phyloP scores from a whole-genome alignment of 768 basidiomycete species.

The Serendipita sp. region DNA sequence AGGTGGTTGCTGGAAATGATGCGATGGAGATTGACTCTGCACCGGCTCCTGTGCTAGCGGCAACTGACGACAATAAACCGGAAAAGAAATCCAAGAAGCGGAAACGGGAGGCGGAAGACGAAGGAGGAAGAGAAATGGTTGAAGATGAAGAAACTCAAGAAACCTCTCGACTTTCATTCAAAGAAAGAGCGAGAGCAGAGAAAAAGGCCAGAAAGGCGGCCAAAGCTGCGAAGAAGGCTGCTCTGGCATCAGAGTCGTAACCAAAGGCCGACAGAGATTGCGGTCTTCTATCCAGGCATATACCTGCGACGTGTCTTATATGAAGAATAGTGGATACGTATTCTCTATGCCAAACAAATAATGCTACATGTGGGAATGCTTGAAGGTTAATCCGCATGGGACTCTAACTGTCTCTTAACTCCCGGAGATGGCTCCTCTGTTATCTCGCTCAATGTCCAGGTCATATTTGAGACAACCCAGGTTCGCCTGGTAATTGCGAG shows the following conservation, averaged over 20 bases:
- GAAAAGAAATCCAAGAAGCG: conserved; percentile 7
- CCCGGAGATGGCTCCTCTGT: no score
- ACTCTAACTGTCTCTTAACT: no score
- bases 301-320: no score
- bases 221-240: conserved; percentile 1
- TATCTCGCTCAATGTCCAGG: no score
- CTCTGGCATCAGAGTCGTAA: not conserved
- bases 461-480: no score
- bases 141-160: not conserved
- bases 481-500: no score
- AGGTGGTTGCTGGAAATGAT: not conserved
- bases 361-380: no score
- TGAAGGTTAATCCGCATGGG: no score
- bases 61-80: not conserved
- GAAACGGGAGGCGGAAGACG: conserved; percentile 3
- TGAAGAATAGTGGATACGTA: no score
- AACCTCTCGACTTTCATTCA: not conserved
- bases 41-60: not conserved
- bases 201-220: conserved; percentile 5
- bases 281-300: no score
- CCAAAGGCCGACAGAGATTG: no score
- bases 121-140: not conserved
- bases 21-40: not conserved
- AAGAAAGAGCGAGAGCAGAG: not conserved
- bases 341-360: no score